Evolutionary conservation across 352 stramenopile genomes (phyloP), one percentile per base, ranked within the genome.

Genomic region (Phytophthora agathidicida): DNA sequence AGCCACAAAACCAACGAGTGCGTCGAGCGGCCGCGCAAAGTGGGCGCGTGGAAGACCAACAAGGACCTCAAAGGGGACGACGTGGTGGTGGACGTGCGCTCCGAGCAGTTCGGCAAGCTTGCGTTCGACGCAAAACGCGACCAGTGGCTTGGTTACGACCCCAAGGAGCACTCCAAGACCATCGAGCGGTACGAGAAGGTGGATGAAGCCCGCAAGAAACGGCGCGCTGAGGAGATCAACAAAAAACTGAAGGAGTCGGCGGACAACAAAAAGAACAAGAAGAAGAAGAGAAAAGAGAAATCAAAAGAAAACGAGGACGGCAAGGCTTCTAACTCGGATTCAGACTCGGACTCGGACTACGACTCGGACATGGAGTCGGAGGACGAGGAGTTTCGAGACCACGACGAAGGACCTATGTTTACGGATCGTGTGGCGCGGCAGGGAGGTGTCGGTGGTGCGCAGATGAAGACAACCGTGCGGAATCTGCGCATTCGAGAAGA

Each of bases 401-500:
- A 97, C 51, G 91, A 96, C 42, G 86, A 98, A 76, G 91, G 88
- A 3, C 91, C 88, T 31, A 89, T 98, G 65, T 98, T 98, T 55
- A 91, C 95, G 3, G 93, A 97, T 20, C 95, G 94, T 10, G 83
- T 99, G 9, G 96, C 94, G 10, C 80, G 96, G 6, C 96, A 99
- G 66, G 96, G 96, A 60, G 97, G 96, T 64, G 89, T 99, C 3
- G 96, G 97, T 41, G 96, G 96, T n/a, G 95, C 96, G 20, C 93
- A 99, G 80, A 99, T 99, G 96, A 99, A 98, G 80, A 97, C 96
- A 2, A 95, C 79, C 5, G 96, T 98, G 31, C 90, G 97, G 1
- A 99, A 99, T 69, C 76, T 99, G 30, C 93, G 98, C 17, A 99
- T 99, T 67, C 93, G 98, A 49, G 98, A 99, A 74, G 98, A 99